Evolutionary conservation across 2,329 filamentous ascomycete species (phyloP).

Genomic region (Penicillium corylophilum): DNA sequence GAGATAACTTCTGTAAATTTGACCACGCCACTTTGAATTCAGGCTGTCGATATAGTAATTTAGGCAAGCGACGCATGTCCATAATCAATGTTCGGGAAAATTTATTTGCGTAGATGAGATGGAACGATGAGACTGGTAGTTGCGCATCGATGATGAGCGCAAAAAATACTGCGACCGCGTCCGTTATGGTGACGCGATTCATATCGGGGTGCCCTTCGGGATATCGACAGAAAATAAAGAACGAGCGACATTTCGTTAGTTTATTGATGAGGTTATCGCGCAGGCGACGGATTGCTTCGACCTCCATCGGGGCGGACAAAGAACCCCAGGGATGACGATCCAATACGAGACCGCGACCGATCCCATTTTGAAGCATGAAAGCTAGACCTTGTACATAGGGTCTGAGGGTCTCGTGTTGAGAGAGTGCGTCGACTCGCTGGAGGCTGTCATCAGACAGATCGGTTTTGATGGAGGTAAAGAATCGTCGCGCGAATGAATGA

Average conservation of each 20-base stretch:
- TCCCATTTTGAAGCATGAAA: slow-evolving; percentile 21
- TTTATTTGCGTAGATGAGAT: slow-evolving; percentile 23
- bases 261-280: slow-evolving; percentile 19
- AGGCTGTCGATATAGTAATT: slow-evolving; percentile 25
- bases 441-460: slow-evolving; percentile 24
- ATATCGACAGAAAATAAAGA: slow-evolving; percentile 27
- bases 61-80: slow-evolving; percentile 28
- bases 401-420: slow-evolving; percentile 13
- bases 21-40: slow-evolving; percentile 20
- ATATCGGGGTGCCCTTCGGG: slow-evolving; percentile 26
- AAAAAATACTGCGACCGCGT: slow-evolving; percentile 25
- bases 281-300: slow-evolving; percentile 16
- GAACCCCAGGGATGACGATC: slow-evolving; percentile 25
- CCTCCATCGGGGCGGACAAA: slow-evolving; percentile 19
- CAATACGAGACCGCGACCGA: slow-evolving; percentile 23
- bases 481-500: slow-evolving; percentile 22
- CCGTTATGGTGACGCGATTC: slow-evolving; percentile 21
- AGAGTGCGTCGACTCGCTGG: slow-evolving; percentile 14
- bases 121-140: slow-evolving; percentile 20
- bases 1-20: slow-evolving; percentile 20
- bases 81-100: slow-evolving; percentile 23
- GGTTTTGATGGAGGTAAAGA: slow-evolving; percentile 21
- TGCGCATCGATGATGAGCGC: slow-evolving; percentile 19
- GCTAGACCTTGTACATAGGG: slow-evolving; percentile 20
- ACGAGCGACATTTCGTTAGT: slow-evolving; percentile 23